Base-by-base conservation (phyloP, 2,329 filamentous ascomycete species). In the Aspergillus puulaauensis region DNA sequence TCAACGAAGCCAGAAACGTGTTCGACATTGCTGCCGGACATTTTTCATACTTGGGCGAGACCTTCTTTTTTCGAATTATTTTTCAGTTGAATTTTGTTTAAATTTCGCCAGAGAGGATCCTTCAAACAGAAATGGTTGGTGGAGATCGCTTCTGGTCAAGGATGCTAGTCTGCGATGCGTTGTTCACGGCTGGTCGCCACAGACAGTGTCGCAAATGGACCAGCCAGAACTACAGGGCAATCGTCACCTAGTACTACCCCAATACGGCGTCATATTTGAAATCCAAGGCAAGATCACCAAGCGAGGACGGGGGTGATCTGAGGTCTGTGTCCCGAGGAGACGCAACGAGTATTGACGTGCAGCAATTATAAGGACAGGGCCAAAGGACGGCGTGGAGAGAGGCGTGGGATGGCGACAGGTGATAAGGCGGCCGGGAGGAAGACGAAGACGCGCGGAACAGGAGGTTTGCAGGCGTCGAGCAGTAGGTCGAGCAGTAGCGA, bases 21-120 rank as follows among this genome's bases (percentile, higher is more conserved):
- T 63, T 77, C 70, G 68, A 72, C 68, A 72, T 74, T 68, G 66
- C 69, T 70, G 69, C 73, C 73, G 70, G 76, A 72, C 76, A 78
- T 78, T 65, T 73, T 76, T 75, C 70, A 71, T 71, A 61, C 68
- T 70, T 67, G 62, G 65, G 65, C 12, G 63, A 64, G 59, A 63
- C 58, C 63, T 63, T 63, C 33, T 40, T 54, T 60, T 52, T 54
- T 54, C 41, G 23, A 19, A 56, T 53, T 53, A 47, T 39, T 54
- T 44, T 54, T 46, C 21, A 27, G 33, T 49, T 49, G 46, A 45
- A 35, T 53, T 60, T 53, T 57, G 31, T 48, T 44, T 40, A 35
- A 46, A 39, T 51, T 51, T 46, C 45, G 46, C 27, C 35, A 40
- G 52, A 35, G 56, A 39, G 33, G 27, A 40, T 48, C 51, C 52